These are phyloP conservation scores for Benincasa hispida DNA, from an alignment of 306 rosid species.

Conservation along the genomic window DNA sequence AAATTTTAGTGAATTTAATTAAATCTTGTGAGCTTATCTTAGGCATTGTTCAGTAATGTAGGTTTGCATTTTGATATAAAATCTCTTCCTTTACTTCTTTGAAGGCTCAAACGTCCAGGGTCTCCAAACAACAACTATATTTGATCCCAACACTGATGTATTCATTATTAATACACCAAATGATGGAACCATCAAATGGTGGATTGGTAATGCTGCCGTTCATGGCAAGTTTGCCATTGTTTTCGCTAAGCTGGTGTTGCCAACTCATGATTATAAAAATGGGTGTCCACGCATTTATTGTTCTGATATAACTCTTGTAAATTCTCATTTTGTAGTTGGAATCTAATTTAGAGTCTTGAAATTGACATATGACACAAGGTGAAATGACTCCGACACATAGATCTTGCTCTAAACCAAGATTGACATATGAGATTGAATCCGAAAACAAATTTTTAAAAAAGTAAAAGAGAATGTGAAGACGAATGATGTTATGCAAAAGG, in stretches of 20 bases:
- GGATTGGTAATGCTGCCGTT: slow-evolving; percentile 99
- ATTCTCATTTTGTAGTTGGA: no score
- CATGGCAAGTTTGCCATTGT: slow-evolving; percentile 94
- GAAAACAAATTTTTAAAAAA: no score
- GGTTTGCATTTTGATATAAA: not conserved
- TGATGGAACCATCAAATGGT: slow-evolving; percentile 98
- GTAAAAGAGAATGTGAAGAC: no score
- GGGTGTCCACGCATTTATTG: slow-evolving; percentile 98
- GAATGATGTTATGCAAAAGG: no score
- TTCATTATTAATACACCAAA: slow-evolving; percentile 77
- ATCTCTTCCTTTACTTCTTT: slow-evolving; percentile 11
- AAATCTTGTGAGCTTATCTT: not conserved
- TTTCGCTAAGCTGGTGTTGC: slow-evolving; percentile 72
- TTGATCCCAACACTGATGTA: slow-evolving; percentile 73
- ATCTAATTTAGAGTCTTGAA: no score
- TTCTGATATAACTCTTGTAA: no score
- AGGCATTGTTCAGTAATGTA: not conserved
- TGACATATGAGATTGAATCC: no score
- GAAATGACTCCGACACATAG: no score
- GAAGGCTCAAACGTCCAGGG: slow-evolving; percentile 97
- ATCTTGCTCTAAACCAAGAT: no score
- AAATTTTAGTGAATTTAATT: no score
- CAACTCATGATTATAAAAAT: slow-evolving; percentile 53
- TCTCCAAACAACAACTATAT: slow-evolving; percentile 72
- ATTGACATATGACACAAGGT: no score